Base-by-base conservation (phyloP, 768 basidiomycete genomes). In the Boletus sp. region DNA sequence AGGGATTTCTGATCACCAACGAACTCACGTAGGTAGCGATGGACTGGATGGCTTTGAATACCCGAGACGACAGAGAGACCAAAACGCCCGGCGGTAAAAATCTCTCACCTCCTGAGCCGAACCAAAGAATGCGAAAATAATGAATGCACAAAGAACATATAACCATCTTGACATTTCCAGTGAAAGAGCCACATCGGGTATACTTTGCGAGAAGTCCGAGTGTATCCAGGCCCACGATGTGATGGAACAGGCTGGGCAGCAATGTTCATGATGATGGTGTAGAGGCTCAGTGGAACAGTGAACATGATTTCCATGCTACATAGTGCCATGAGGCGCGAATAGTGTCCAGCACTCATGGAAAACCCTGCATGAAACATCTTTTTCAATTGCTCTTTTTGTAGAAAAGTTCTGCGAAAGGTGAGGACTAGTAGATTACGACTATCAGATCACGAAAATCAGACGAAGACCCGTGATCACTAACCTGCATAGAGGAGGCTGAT, bases 51-150 rank as follows among this genome's bases (percentile, higher is more conserved):
- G 14, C 21, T 27, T 43, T 4, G 29, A n/a, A 42, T 21, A 30
- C 15, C 58, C 25, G 2, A 60, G 42, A 40, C 7, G 44, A 58
- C 55, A 63, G 47, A 69, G 52, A 17, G 64, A 61, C 34, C 62
- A 61, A 55, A 63, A 64, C 5, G 58, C 65, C 21, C 54, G 43
- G 44, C 53, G 44, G 56, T 82, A 80, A 53, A 77, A 69, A 49
- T 58, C 65, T 41, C 70, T 64, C 11, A 77, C 79, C 53, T 86
- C 83, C 35, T 78, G 79, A 17, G 79, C 77, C 51, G 83, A 79
- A 1, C 81, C 78, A 53, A 84, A 83, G 72, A 84, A 82, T 0
- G 55, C 66, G 52, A 83, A 74, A 62, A 82, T 79, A 3, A 77
- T 4, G 44, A 77, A 65, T 2, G 78, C 70, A 7, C 68, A 72